Evolutionary conservation across 495 filamentous ascomycete species (phyloP).

Genomic region (Aspergillus saccharolyticus): DNA sequence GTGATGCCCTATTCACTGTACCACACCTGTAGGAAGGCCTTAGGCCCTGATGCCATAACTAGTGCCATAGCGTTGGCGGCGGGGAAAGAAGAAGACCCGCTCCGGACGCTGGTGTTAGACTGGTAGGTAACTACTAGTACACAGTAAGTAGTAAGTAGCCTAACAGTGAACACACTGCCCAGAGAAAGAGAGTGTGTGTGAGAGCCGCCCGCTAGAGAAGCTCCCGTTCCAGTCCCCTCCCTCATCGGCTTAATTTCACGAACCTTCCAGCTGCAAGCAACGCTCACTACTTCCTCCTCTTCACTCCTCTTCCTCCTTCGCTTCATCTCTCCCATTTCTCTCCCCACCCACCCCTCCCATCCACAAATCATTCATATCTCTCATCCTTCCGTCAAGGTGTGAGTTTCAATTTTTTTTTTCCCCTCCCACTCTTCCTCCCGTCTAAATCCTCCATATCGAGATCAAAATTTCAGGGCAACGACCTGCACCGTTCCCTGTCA

Average conservation of each 20-base stretch:
- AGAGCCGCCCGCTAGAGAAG: slow-evolving; percentile 2
- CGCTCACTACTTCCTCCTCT: slow-evolving; percentile 17
- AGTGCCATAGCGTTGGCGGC: slow-evolving; percentile 12
- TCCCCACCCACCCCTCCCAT: not conserved
- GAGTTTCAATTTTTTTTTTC: slow-evolving; percentile 2
- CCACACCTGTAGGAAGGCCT: not conserved
- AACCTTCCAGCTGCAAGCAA: slow-evolving; percentile 26
- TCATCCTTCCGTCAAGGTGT: not conserved
- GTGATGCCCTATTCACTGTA: no score
- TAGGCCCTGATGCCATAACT: slow-evolving; percentile 2
- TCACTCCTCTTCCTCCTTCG: slow-evolving; percentile 17
- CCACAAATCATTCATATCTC: not conserved
- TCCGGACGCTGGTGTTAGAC: slow-evolving; percentile 26
- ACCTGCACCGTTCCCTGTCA: slow-evolving; percentile 48
- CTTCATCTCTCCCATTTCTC: slow-evolving; percentile 15
- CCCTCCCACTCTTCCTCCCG: slow-evolving; percentile 2
- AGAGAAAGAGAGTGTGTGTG: not conserved
- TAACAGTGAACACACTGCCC: no score
- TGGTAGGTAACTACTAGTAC: no score
- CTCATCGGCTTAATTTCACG: slow-evolving; percentile 24
- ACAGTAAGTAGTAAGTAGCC: no score
- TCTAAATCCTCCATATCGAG: slow-evolving; percentile 6
- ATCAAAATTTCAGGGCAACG: slow-evolving; percentile 33
- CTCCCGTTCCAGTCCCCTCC: not conserved
- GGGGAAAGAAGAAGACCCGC: slow-evolving; percentile 26